These are phyloP conservation scores for Wallacemonas rigidus DNA, from an alignment of 208 protist genomes.

Conservation along the genomic window DNA sequence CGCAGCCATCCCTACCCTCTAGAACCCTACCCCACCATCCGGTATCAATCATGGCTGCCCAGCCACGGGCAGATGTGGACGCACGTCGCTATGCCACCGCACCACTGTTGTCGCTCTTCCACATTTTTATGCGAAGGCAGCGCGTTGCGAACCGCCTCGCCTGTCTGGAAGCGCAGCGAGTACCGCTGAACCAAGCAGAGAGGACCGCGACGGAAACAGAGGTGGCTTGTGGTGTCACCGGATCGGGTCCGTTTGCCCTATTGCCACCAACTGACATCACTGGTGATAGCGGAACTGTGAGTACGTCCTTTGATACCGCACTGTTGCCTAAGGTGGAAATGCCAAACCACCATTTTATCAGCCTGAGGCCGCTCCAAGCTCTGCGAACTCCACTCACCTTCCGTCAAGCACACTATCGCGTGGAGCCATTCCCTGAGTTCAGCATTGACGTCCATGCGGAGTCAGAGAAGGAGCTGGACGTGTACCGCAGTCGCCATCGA, in stretches of 20 bases:
- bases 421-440: constrained; percentile 50
- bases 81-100: constrained; percentile 21
- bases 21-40: too few species aligned
- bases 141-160: constrained; percentile 22
- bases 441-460: constrained; percentile 29
- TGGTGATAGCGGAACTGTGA: not conserved
- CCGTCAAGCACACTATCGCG: constrained; percentile 29
- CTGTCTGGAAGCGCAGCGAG: not conserved
- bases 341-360: constrained; percentile 12
- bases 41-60: constrained; percentile 5
- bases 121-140: constrained; percentile 30
- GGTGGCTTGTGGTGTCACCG: not conserved
- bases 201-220: constrained; percentile 1
- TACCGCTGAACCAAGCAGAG: not conserved
- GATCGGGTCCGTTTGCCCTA: constrained; percentile 1
- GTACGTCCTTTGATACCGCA: not conserved
- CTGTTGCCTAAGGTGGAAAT: not conserved
- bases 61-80: constrained; percentile 31
- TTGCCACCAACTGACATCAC: constrained; percentile 10
- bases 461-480: constrained; percentile 25
- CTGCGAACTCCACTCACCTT: constrained; percentile 49
- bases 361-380: constrained; percentile 2
- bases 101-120: constrained; percentile 33
- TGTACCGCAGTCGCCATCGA: constrained; percentile 15
- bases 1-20: not conserved